These are phyloP conservation scores for Boletellus sp. DNA, from an alignment of 768 basidiomycete species.

Conservation along the genomic window DNA sequence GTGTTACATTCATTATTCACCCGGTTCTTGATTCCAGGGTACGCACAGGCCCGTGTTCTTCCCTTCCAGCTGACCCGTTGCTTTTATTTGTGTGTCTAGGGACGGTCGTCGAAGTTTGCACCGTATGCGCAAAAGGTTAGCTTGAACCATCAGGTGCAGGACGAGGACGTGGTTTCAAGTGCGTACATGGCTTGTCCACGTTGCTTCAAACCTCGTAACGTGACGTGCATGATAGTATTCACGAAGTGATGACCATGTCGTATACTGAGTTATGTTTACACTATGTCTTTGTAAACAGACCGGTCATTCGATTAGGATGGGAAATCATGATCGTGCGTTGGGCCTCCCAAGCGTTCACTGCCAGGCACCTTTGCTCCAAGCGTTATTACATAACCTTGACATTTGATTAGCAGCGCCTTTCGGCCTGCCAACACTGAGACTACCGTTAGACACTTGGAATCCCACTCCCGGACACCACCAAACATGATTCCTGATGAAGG, in stretches of 20 bases:
- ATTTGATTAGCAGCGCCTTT: too few species aligned
- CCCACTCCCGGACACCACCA: neutral
- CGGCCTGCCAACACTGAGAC: too few species aligned
- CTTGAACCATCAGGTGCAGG: slow-evolving; percentile 74
- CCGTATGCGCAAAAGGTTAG: slow-evolving; percentile 96
- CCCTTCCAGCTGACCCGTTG: neutral
- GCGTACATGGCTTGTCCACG: slow-evolving; percentile 29
- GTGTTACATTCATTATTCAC: slow-evolving; percentile 1
- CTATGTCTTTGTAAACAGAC: neutral
- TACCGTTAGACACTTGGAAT: neutral
- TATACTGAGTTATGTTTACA: neutral
- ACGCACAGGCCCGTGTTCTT: neutral
- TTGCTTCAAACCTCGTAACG: neutral
- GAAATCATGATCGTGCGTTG: too few species aligned
- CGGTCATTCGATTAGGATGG: too few species aligned
- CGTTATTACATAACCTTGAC: neutral
- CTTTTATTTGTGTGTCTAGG: slow-evolving; percentile 41
- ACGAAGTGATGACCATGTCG: slow-evolving; percentile 21
- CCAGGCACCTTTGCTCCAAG: too few species aligned
- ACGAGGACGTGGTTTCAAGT: slow-evolving; percentile 90
- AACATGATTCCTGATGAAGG: slow-evolving; percentile 2
- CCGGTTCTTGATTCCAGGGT: slow-evolving; percentile 22
- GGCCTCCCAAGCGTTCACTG: too few species aligned
- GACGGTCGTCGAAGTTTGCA: slow-evolving; percentile 89
- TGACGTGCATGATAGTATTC: slow-evolving; percentile 21